Evolutionary conservation across 2,329 filamentous ascomycete species (phyloP), one percentile per base, ranked within the genome.

Genomic region (Claviceps purpurea): DNA sequence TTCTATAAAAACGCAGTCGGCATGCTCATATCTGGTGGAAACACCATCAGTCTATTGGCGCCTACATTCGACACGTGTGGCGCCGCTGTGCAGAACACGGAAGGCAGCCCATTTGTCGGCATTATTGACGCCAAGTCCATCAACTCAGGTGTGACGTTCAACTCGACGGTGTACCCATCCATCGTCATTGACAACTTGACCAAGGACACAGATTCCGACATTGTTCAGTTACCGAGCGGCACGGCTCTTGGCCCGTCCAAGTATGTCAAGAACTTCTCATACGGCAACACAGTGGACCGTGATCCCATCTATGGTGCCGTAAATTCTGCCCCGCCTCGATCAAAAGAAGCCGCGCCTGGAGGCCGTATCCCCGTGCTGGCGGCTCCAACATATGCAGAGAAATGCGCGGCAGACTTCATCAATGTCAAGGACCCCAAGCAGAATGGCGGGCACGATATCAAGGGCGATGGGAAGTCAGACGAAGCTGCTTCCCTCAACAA

Each of bases 171-270:
- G n/a, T 65, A 60, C 47, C 69, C 70, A 7, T 71, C 68, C 7
- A 68, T 72, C 56, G 47, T 72, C 6, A 70, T 73, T 24, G 70
- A 73, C 45, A 73, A 73, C 56, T 59, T 73, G 13, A 61, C 55
- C 57, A 71, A 71, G 54, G 69, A 72, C 52, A 69, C 64, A 26
- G 57, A 60, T 52, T 66, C 65, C 14, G 59, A 68, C 53, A 56
- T 72, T 37, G 68, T 65, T 2, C 58, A 66, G 45, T 60, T 64
- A 0, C 64, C 63, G 0, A 60, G 60, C 7, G 58, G 56, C 4
- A 70, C 64, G 1, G 55, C 62, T 8, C 61, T 72, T 13, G 61
- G 60, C 2, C 34, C 49, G 30, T 7, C 47, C n/a, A 59, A 56
- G 40, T 63, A 70, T 54, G 62, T 72, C n/a, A 56, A 68, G 24